These are phyloP conservation scores for Trametes sanguinea DNA, from an alignment of 768 basidiomycete species.

Conservation along the genomic window DNA sequence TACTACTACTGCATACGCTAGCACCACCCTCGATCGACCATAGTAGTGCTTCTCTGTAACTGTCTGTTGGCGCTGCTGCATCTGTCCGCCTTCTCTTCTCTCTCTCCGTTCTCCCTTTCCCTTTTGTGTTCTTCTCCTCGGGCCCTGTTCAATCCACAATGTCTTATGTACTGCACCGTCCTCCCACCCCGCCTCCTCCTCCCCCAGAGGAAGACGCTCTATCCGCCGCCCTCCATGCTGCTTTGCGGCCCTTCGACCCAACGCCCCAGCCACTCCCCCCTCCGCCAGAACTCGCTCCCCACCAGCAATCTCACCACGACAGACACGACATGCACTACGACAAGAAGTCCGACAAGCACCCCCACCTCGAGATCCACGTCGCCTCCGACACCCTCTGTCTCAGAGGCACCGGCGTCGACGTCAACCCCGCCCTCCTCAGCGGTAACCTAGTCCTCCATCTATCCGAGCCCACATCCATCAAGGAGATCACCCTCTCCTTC, in stretches of 20 bases:
- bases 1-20: background rate
- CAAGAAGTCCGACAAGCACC: slow-evolving; percentile 45
- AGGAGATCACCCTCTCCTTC: slow-evolving; percentile 83
- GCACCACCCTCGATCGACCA: background rate
- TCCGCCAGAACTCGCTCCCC: slow-evolving; percentile 19
- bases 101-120: background rate
- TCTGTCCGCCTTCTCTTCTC: background rate
- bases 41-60: too few relatives aligned
- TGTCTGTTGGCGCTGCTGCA: too few relatives aligned
- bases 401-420: slow-evolving; percentile 78
- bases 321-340: slow-evolving; percentile 39
- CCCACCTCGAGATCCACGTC: slow-evolving; percentile 76
- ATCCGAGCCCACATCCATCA: slow-evolving; percentile 78
- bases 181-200: slow-evolving; percentile 35
- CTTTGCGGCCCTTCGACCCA: slow-evolving; percentile 34
- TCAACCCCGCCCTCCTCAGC: slow-evolving; percentile 78
- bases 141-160: slow-evolving; percentile 25
- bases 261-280: slow-evolving; percentile 17
- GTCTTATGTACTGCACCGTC: slow-evolving; percentile 39
- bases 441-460: slow-evolving; percentile 83
- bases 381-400: slow-evolving; percentile 70
- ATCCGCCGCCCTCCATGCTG: slow-evolving; percentile 42
- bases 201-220: slow-evolving; percentile 37
- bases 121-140: slow-evolving; percentile 3
- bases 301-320: slow-evolving; percentile 20